These are phyloP conservation scores for Waitea zeae DNA, from an alignment of 1,284 basidiomycete species.

Conservation along the genomic window DNA sequence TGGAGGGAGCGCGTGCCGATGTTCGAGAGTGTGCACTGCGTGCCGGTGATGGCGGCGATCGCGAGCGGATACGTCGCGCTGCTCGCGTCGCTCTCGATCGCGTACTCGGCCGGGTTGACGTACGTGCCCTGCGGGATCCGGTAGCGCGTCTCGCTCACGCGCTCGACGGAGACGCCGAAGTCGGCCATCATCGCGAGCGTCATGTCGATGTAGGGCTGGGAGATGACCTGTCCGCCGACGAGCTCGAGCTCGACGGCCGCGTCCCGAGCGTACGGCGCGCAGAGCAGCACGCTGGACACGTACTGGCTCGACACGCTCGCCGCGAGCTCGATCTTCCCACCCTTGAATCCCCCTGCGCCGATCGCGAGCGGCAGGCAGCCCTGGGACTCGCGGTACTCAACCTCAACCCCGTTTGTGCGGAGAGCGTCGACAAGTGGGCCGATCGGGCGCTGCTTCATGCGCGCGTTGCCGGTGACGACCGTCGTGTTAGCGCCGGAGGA, in stretches of 20 bases:
- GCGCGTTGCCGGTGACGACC: conserved; percentile 88
- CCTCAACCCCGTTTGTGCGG: conserved; percentile 61
- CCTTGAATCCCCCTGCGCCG: conserved; percentile 68
- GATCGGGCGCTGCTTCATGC: conserved; percentile 96
- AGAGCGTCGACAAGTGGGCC: conserved; percentile 94
- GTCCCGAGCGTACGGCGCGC: conserved; percentile 82
- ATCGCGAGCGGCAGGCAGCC: conserved; percentile 89
- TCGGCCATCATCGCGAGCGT: conserved; percentile 95
- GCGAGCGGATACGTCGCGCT: conserved; percentile 96
- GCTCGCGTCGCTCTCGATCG: conserved; percentile 91
- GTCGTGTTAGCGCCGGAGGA: conserved; percentile 32
- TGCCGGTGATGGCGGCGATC: conserved; percentile 92
- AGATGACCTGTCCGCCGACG: conserved; percentile 87
- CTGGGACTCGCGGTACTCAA: conserved; percentile 64
- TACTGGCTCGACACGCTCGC: conserved; percentile 97
- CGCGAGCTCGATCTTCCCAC: conserved; percentile 74
- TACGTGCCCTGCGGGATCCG: conserved; percentile 77
- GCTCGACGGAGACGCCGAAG: conserved; percentile 75
- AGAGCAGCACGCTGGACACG: conserved; percentile 91
- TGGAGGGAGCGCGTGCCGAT: conserved; percentile 88
- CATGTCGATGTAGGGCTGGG: conserved; percentile 99
- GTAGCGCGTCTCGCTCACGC: conserved; percentile 64
- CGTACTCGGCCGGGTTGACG: conserved; percentile 66
- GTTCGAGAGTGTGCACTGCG: conserved; percentile 82
- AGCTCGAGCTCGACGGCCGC: conserved; percentile 74